Conservation (phyloP, 2,329 filamentous ascomycete species). For the Sporothrix schenckii region DNA sequence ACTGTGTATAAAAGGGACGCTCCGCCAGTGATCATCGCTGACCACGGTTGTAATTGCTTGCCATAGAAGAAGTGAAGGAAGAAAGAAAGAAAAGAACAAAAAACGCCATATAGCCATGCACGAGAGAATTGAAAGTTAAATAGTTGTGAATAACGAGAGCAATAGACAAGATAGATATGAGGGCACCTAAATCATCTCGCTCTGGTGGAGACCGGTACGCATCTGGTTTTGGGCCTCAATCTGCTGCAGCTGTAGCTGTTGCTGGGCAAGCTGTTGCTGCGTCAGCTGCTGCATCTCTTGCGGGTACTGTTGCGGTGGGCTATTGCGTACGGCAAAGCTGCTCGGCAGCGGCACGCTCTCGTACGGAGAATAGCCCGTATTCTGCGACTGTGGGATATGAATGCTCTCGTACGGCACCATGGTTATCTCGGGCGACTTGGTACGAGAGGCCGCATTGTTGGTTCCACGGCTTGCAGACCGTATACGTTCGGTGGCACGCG, state of each 20-base stretch:
- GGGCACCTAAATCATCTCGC: slow-evolving; percentile 57
- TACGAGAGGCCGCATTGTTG: slow-evolving; percentile 42
- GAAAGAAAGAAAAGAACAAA: slow-evolving; percentile 33
- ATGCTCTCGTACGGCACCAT: slow-evolving; percentile 48
- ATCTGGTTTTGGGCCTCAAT: slow-evolving; percentile 44
- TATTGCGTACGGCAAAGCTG: slow-evolving; percentile 43
- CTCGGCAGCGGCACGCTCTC: slow-evolving; percentile 48
- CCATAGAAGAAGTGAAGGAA: background rate
- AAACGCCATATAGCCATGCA: slow-evolving; percentile 46
- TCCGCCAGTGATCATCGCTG: background rate
- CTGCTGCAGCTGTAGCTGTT: slow-evolving; percentile 39
- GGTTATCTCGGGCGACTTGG: slow-evolving; percentile 44
- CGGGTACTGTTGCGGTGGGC: slow-evolving; percentile 43
- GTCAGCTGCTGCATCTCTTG: slow-evolving; percentile 38
- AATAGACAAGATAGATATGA: background rate
- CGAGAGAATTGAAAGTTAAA: slow-evolving; percentile 36
- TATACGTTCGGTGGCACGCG: slow-evolving; percentile 62
- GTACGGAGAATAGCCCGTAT: slow-evolving; percentile 45
- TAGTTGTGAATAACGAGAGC: slow-evolving; percentile 26
- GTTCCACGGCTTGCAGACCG: slow-evolving; percentile 62
- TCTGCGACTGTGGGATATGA: slow-evolving; percentile 45
- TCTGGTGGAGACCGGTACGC: slow-evolving; percentile 56
- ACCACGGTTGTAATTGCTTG: background rate
- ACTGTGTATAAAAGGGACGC: background rate
- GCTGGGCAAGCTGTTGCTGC: slow-evolving; percentile 41